Evolutionary conservation across 495 filamentous ascomycete genomes (phyloP).

Genomic region (Lindgomyces ingoldianus): DNA sequence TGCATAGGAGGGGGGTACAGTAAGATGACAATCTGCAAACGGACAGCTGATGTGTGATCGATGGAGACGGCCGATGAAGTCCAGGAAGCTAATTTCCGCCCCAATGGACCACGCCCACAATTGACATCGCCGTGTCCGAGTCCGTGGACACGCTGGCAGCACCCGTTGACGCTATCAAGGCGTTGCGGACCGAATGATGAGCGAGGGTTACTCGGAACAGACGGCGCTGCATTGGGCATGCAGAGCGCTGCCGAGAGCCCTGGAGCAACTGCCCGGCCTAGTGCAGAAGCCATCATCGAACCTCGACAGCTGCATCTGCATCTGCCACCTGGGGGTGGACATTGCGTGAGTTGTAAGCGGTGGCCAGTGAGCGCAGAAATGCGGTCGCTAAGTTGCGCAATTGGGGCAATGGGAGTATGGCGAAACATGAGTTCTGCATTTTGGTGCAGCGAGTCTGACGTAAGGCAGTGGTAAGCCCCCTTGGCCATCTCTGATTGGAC

Average conservation of each 20-base stretch:
- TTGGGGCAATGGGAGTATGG: background rate
- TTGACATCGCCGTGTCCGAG: conserved; percentile 10
- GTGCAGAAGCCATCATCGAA: background rate
- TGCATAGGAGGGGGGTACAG: conserved; percentile 25
- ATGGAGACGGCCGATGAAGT: background rate
- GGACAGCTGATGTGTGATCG: conserved; percentile 20
- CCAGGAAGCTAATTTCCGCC: conserved; percentile 12
- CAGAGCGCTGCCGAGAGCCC: background rate
- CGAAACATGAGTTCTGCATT: background rate
- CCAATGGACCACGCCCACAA: background rate
- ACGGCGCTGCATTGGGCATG: background rate
- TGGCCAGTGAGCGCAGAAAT: background rate
- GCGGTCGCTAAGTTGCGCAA: background rate
- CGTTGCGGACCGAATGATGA: background rate
- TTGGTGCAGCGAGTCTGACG: background rate
- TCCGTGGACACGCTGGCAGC: conserved; percentile 2
- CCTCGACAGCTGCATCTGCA: background rate
- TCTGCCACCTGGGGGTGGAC: background rate
- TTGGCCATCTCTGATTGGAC: background rate
- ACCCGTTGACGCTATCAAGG: background rate
- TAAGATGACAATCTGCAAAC: conserved; percentile 20
- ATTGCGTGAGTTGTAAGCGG: background rate
- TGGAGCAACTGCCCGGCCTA: background rate
- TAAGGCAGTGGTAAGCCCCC: background rate
- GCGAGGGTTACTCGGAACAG: background rate